phyloP scores from a whole-genome alignment of 768 basidiomycete genomes.

The Tricholoma saponaceum region DNA sequence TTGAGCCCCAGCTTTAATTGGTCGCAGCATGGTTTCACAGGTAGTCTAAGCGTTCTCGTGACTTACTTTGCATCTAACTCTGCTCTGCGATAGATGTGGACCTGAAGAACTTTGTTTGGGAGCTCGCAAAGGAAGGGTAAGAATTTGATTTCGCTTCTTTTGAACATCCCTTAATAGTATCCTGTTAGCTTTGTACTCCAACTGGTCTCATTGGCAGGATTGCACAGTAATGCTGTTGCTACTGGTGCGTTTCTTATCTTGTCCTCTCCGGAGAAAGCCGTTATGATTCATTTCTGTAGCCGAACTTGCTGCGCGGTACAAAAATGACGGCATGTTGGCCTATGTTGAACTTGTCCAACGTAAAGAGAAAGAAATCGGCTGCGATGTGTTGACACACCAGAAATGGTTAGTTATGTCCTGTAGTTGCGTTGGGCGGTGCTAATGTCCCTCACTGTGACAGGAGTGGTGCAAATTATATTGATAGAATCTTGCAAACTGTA shows the following conservation, averaged over 20 bases:
- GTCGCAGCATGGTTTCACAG: constrained; percentile 76
- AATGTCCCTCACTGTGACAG: constrained; percentile 28
- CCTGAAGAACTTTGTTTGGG: constrained; percentile 85
- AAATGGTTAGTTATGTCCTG: constrained; percentile 61
- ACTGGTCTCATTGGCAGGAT: constrained; percentile 84
- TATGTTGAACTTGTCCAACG: constrained; percentile 86
- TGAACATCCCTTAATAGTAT: constrained; percentile 5
- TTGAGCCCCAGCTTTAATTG: constrained; percentile 94
- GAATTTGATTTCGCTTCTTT: constrained; percentile 9
- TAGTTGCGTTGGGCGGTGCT: neutral
- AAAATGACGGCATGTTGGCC: constrained; percentile 88
- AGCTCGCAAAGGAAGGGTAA: constrained; percentile 84
- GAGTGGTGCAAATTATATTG: constrained; percentile 91
- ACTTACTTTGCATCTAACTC: constrained; percentile 1
- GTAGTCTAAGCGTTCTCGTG: constrained; percentile 25
- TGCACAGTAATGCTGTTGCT: constrained; percentile 78
- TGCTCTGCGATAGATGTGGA: constrained; percentile 49
- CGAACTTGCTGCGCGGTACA: constrained; percentile 76
- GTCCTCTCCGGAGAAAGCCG: neutral
- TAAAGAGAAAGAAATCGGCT: constrained; percentile 85
- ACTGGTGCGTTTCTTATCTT: constrained; percentile 48
- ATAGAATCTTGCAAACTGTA: constrained; percentile 77
- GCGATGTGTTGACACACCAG: constrained; percentile 90
- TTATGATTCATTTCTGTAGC: constrained; percentile 33
- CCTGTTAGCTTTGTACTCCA: constrained; percentile 77